Percentiles rank a stretch among this genome's conserved stretches.
These are phyloP conservation scores for Hyaloscypha bicolor DNA, from an alignment of 495 filamentous ascomycete species.

Conservation along the genomic window DNA sequence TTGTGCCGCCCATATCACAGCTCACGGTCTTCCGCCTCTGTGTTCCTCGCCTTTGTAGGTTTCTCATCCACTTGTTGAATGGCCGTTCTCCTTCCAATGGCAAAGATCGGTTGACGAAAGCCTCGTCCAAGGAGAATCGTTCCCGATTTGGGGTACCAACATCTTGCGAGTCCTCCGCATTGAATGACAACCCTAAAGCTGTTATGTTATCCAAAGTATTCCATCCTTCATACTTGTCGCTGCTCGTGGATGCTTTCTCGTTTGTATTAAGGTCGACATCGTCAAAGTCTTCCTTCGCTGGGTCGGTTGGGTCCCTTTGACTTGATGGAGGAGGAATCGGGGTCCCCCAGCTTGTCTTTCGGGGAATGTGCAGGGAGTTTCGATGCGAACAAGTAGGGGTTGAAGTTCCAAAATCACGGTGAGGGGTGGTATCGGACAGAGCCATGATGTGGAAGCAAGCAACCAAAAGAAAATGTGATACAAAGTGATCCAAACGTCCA, in stretches of 20 bases:
- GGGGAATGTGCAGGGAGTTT: slow-evolving; percentile 37
- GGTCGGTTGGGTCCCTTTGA: slow-evolving; percentile 21
- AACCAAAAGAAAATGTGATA: slow-evolving; percentile 37
- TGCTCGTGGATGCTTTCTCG: slow-evolving; percentile 29
- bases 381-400: slow-evolving; percentile 38
- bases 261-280: slow-evolving; percentile 25
- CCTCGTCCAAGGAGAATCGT: slow-evolving; percentile 29
- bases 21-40: slow-evolving; percentile 41
- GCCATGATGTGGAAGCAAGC: slow-evolving; percentile 35
- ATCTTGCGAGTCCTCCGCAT: slow-evolving; percentile 36
- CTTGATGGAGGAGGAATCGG: slow-evolving; percentile 32
- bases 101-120: slow-evolving; percentile 3
- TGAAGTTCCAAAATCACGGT: slow-evolving; percentile 21
- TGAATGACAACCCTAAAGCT: slow-evolving; percentile 40
- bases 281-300: slow-evolving; percentile 22
- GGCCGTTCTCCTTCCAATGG: slow-evolving; percentile 37
- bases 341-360: slow-evolving; percentile 38
- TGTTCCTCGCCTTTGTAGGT: slow-evolving; percentile 50
- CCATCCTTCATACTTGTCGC: slow-evolving; percentile 34
- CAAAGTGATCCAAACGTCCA: slow-evolving; percentile 41
- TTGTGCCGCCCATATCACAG: slow-evolving; percentile 21
- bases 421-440: slow-evolving; percentile 12
- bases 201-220: slow-evolving; percentile 47
- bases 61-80: slow-evolving; percentile 61
- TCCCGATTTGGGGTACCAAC: slow-evolving; percentile 32